Evolutionary conservation across 768 basidiomycete species (phyloP), one percentile per base, ranked within the genome.

Genomic region (Russula virescens): DNA sequence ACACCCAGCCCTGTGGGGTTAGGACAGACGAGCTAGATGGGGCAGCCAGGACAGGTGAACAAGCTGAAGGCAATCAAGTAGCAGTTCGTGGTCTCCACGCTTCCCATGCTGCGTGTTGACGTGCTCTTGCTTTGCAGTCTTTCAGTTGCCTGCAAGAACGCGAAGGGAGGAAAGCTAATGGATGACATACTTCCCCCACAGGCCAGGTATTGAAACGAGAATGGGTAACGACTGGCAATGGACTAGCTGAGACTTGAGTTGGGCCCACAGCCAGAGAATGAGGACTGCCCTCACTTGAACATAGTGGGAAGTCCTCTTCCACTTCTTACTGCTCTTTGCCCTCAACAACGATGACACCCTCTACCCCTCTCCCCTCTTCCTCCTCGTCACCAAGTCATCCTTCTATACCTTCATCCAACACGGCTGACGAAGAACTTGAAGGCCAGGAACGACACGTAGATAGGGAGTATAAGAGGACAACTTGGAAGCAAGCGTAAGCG

Each of bases 191-290:
- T 75, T 16, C 73, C 76, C 0, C 83, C 80, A 8, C 81, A 79
- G 1, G 72, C 71, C 8, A 81, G 81, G 2, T 79, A 79, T 21
- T 85, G 83, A 72, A 83, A 81, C 56, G 82, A 78, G 79, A 89
- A 88, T 11, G 87, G 88, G 69, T 86, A 88, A 0, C 85, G 80
- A 25, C 88, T 84, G 38, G 76, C 72, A 56, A 93, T 79, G 1
- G 89, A 91, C 25, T 88, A 86, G 3, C 91, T 91, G 6, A 94
- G 81, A 64, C 87, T 89, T 3, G 91, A 93, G 21, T 68, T 68
- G 28, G 64, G 66, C 1, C 84, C 88, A n/a, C n/a, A n/a, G n/a
- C n/a, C n/a, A 0, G 89, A 90, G 5, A 83, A 87, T 18, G 84
- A 81, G 0, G 86, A 85, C 34, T 71, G 74, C 46, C 79, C 49